These are phyloP conservation scores for Gnetum montanum DNA, from an alignment of 75 land plant genomes.

Conservation along the genomic window DNA sequence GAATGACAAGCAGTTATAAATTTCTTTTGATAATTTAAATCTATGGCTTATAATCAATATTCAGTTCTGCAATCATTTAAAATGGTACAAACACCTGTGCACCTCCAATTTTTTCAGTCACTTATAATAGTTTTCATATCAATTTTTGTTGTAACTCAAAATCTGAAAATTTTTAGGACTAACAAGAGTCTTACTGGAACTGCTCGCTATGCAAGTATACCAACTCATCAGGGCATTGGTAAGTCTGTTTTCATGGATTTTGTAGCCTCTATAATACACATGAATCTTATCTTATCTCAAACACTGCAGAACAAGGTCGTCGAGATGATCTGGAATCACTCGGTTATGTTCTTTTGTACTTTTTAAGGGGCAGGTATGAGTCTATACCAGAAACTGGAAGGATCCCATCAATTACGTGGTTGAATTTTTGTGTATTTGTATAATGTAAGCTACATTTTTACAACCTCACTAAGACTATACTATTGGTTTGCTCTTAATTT, in stretches of 20 bases:
- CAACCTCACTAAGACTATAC: too few species aligned
- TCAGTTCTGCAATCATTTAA: neutral
- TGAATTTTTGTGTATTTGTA: neutral
- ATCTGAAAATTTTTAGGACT: conserved; percentile 30
- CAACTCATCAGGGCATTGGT: conserved; percentile 87
- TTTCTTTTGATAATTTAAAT: too few species aligned
- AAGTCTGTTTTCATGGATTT: conserved; percentile 1
- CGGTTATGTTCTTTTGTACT: conserved; percentile 94
- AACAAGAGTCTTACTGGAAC: conserved; percentile 80
- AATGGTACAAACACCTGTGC: too few species aligned
- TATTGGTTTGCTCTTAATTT: too few species aligned
- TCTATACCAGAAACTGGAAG: neutral
- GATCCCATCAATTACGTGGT: neutral
- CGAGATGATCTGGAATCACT: conserved; percentile 86
- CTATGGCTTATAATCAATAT: too few species aligned
- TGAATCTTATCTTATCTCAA: neutral
- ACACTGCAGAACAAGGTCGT: conserved; percentile 62
- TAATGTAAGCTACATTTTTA: too few species aligned
- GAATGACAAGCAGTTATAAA: too few species aligned
- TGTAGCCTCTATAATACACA: too few species aligned
- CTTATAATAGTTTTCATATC: neutral
- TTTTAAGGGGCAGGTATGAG: conserved; percentile 82
- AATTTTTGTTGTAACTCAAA: neutral
- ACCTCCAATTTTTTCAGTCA: too few species aligned
- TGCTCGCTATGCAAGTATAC: conserved; percentile 83